Evolutionary conservation across 2,329 filamentous ascomycete genomes (phyloP), one percentile per base, ranked within the genome.

Genomic region (Phymatotrichopsis omnivora): DNA sequence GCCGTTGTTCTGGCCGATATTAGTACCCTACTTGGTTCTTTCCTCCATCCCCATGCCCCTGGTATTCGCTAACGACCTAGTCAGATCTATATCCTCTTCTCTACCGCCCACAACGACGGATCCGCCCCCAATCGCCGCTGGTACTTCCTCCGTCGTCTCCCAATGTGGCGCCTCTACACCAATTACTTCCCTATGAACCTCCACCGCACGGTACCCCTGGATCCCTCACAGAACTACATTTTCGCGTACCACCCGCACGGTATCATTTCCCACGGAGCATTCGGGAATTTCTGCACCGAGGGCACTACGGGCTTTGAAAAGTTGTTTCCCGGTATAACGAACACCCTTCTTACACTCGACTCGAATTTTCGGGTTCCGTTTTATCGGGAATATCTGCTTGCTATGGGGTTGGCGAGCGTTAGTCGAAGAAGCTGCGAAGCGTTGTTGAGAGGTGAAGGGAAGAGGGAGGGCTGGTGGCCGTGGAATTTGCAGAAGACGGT

Each of bases 221-320:
- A 82, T 17, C 74, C 85, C 0, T 85, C 81, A 1, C 73, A 86
- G 52, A 94, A 93, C 65, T 98, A 96, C 67, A 86, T 98, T 53
- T 86, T 98, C 58, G 89, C 89, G 33, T 96, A 96, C 63, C 91
- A 96, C 59, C 91, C 91, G 0, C 91, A 98, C 61, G 89, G 91
- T 19, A 96, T 98, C 63, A 95, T 98, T 60, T 91, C 83, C 4
- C 85, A 95, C 58, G 91, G 89, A n/a, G 89, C 87, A 0, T 95
- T 89, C 67, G 84, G 79, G 4, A 83, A 87, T 4, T 96, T 96
- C 60, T 83, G 74, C 3, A 96, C 89, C 0, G 87, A 95, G 58
- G 28, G 36, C 20, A 52, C 52, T 2, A 54, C 52, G 4, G 49
- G 49, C 20, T 56, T 56, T 29, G 42, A 43, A 10, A 17, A 83